Base-by-base conservation (phyloP, 225 moss, liverwort and hornwort genomes). In the Bryoerythrophyllum caledonicum region DNA sequence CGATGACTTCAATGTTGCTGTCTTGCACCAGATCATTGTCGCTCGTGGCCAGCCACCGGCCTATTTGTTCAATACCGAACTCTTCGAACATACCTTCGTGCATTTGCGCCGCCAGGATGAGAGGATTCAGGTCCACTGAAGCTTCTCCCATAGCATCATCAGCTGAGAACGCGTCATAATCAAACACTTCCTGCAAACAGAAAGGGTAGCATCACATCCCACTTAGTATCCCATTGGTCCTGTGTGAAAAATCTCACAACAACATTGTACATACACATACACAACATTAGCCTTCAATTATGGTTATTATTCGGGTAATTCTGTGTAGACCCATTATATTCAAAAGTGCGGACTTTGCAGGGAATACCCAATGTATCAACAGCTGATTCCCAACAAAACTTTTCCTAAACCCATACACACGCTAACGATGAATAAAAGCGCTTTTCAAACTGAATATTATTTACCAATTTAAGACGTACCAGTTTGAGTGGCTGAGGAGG, bases 71-170 rank as follows among this genome's bases (percentile, higher is more conserved):
- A 61, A 72, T 85, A 56, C 86, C 86, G 21, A 80, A 84, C 60
- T 89, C 86, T 62, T 83, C 81, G 72, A 85, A 84, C 68, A 91
- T 82, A 43, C 91, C 93, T 59, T 91, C 87, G 68, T 91, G 83
- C 91, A 93, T 91, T 60, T 91, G 89, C 11, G 89, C 88, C 66
- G 91, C 86, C 34, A 84, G 59, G 23, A 93, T 81, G 76, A 93
- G 86, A 17, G 91, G 93, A 59, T 84, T 87, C 46, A 93, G 80
- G 70, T 93, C 93, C 26, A 93, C 87, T 67, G 81, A 78, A 16
- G 87, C 89, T 70, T 85, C 87, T 21, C 93, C 93, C 93, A 93
- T 93, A 8, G 89, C 79, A 76, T 93, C 93, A 82, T 93, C 91
- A 27, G 86, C 76, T 34, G 93, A 91, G 64, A 91, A 89, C 2